These are phyloP conservation scores for Thelonectria blattea DNA, from an alignment of 2,329 filamentous ascomycete genomes.

Conservation along the genomic window DNA sequence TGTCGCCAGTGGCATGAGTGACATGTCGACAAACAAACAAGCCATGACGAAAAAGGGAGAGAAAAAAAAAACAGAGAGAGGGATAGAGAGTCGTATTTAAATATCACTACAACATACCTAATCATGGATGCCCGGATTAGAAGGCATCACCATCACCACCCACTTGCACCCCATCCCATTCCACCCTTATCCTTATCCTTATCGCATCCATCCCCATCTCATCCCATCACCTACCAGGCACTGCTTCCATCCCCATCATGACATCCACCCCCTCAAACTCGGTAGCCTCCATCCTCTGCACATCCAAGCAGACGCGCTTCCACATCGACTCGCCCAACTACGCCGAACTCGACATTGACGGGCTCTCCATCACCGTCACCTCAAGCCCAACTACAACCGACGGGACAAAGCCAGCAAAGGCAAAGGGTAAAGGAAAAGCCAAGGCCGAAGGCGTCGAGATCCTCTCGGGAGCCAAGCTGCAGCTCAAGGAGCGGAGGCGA, in stretches of 20 bases:
- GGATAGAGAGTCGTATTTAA: too few relatives aligned
- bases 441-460: slow-evolving; percentile 66
- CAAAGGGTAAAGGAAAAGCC: slow-evolving; percentile 61
- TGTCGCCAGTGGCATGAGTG: not conserved
- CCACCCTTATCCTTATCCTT: not conserved
- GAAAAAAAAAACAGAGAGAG: too few relatives aligned
- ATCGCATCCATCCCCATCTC: not conserved
- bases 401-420: slow-evolving; percentile 39
- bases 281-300: slow-evolving; percentile 62
- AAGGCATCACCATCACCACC: not conserved
- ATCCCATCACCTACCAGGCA: too few relatives aligned
- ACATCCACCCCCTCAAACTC: slow-evolving; percentile 57
- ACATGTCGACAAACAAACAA: not conserved
- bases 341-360: slow-evolving; percentile 73
- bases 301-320: slow-evolving; percentile 72
- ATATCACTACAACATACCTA: too few relatives aligned
- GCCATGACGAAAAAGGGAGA: not conserved
- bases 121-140: not conserved
- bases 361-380: slow-evolving; percentile 71
- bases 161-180: not conserved
- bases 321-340: slow-evolving; percentile 62
- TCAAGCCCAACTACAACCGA: slow-evolving; percentile 47
- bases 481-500: slow-evolving; percentile 73
- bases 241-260: too few relatives aligned
- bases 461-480: slow-evolving; percentile 70